Base-by-base conservation (phyloP, 1,284 basidiomycete species). In the Cryptococcus wingfieldii region DNA sequence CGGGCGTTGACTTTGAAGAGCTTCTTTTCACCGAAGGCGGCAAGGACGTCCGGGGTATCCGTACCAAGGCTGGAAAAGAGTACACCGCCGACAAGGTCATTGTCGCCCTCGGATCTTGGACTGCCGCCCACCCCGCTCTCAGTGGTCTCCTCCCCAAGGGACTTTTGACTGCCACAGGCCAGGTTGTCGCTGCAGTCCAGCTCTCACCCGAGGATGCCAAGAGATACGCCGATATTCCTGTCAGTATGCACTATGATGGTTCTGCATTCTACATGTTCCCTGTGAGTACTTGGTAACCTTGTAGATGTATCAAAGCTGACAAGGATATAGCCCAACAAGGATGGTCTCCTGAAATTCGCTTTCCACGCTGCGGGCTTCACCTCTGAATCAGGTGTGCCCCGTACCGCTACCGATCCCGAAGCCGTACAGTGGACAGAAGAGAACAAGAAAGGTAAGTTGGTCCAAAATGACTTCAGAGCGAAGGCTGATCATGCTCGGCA, bases 221-320 rank as follows among this genome's bases (percentile, higher is more conserved):
- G 5, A 60, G 63, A 1, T 90, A 90, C 72, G 75, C 77, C 47
- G 69, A 80, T 4, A 80, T 80, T 47, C 88, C 89, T 5, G 85
- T 90, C 6, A 78, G 87, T 27, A 71, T 91, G 54, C 83, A 90
- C 72, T 86, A 86, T 56, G 72, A 78, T 9, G 79, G 82, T 25
- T 60, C 67, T 0, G 86, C 84, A 6, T 87, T 88, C 67, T 90
- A 90, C 72, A 72, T 83, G 27, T 88, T 90, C 69, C 89, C 89
- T 1, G 89, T 90, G 66, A 68, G 83, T 74, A 12, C 43, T 31
- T 23, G 34, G 19, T n/a, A 9, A 4, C 12, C 10, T 19, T 14
- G 12, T 41, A 23, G 25, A 4, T 38, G 5, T 37, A 28, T 27
- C 12, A 34, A 1, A 10, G 8, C 41, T 14, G n/a, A 45, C 16